Conservation (phyloP, 306 rosid species). For the Argentina anserina region DNA sequence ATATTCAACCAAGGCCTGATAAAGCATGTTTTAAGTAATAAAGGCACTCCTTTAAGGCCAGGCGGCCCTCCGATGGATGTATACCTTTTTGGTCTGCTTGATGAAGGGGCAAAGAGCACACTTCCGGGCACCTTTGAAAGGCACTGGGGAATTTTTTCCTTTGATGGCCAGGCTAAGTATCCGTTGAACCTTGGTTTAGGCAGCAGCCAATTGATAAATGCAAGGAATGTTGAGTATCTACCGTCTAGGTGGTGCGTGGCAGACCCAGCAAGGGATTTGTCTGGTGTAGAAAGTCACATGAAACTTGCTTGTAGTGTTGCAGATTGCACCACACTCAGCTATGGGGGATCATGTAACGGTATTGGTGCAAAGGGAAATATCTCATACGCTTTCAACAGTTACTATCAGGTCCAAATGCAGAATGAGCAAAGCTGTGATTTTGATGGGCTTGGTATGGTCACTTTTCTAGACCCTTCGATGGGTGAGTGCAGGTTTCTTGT, state of each 20-base stretch:
- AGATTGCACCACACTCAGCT: conserved; percentile 84
- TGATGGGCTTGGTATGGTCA: conserved; percentile 83
- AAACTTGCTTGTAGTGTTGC: conserved; percentile 79
- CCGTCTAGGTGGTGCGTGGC: conserved; percentile 97
- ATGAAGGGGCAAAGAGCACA: conserved; percentile 83
- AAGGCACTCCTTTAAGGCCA: conserved; percentile 91
- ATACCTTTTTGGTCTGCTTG: conserved; percentile 70
- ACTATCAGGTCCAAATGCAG: conserved; percentile 89
- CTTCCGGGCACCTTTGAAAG: conserved; percentile 95
- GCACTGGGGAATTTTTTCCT: conserved; percentile 94
- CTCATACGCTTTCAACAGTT: conserved; percentile 93
- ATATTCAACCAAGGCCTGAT: conserved; percentile 89
- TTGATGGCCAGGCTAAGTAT: conserved; percentile 92
- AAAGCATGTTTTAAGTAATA: conserved; percentile 53
- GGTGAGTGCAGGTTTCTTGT: conserved; percentile 83
- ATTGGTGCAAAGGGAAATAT: conserved; percentile 84
- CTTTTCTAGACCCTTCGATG: conserved; percentile 79
- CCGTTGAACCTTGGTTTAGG: conserved; percentile 74
- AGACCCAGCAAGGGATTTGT: conserved; percentile 54
- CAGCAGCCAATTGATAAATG: conserved; percentile 57
- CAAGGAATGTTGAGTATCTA: conserved; percentile 71
- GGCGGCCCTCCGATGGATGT: conserved; percentile 63
- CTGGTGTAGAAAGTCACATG: conserved; percentile 59
- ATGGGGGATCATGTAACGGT: conserved; percentile 90
- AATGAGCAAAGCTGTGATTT: conserved; percentile 71